phyloP scores from a whole-genome alignment of 2,329 filamentous ascomycete genomes.

The Nemania sp. region DNA sequence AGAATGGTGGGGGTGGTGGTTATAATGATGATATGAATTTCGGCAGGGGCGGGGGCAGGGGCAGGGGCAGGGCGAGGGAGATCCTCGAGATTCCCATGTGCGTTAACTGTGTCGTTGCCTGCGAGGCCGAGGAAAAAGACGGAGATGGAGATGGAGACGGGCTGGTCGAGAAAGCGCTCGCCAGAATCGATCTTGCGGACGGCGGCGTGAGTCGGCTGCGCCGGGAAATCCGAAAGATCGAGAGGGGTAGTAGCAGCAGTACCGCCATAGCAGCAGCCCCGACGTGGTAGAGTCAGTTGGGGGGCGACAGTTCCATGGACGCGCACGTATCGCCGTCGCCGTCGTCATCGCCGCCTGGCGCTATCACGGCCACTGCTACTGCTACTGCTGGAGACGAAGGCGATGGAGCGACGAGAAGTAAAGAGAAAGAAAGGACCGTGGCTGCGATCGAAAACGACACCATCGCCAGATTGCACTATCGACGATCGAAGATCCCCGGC shows the following conservation, averaged over 20 bases:
- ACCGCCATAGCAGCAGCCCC: not conserved
- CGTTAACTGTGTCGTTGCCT: constrained; percentile 49
- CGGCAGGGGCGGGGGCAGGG: constrained; percentile 3
- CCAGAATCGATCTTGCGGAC: constrained; percentile 50
- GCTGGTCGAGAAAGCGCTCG: constrained; percentile 47
- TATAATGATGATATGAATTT: constrained; percentile 20
- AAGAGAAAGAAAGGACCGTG: not conserved
- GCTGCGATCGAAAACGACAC: constrained; percentile 5
- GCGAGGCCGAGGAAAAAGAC: constrained; percentile 44
- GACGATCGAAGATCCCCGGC: constrained; percentile 20
- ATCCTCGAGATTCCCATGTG: constrained; percentile 55
- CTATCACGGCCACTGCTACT: not conserved
- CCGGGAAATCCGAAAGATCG: constrained; percentile 37
- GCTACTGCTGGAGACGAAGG: not conserved
- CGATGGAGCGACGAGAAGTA: not conserved
- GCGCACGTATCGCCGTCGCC: not conserved
- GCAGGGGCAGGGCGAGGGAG: constrained; percentile 43
- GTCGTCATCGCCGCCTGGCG: not conserved
- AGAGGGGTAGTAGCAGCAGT: constrained; percentile 14
- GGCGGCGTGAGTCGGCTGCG: constrained; percentile 52
- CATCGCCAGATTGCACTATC: constrained; percentile 20
- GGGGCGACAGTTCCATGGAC: constrained; percentile 29
- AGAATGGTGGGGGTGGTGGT: constrained; percentile 16
- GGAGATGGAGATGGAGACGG: constrained; percentile 39
- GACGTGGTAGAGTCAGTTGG: constrained; percentile 1